Evolutionary conservation across 2,329 filamentous ascomycete species (phyloP), one percentile per base, ranked within the genome.

Genomic region (Neofusicoccum sp.): DNA sequence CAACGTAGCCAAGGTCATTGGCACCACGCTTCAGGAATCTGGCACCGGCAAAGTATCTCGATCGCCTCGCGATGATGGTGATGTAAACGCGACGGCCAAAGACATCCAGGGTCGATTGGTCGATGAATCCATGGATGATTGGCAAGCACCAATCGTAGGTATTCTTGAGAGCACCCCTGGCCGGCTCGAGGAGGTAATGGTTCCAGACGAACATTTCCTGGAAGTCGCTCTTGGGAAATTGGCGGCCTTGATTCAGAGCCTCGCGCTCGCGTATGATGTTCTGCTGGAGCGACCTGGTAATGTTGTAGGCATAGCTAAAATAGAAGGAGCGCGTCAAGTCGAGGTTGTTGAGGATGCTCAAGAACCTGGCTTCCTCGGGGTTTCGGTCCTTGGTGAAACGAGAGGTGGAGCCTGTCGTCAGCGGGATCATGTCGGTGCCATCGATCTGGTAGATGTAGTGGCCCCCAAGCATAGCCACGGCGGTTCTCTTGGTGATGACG

Each of bases 131-230:
- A 73, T 99, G 93, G 45, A 97, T 93, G 61, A 98, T 89, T 0
- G 95, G 93, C 26, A 96, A 84, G 73, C 93, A 99, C 95, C 95
- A 99, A 70, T 98, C 92, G 71, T 91, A 96, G 0, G 91, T 87
- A 67, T 93, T 89, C 64, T 89, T 88, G 40, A 99, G 78, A 5
- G 83, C 83, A 16, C 80, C 76, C 11, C 84, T 80, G 0, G 89
- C 91, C 0, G 95, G 93, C 62, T 88, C 82, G 16, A 99, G 82
- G 4, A 99, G 82, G 73, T 97, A 90, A 66, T 90, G 86, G 68
- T 99, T 99, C 95, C 95, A 99, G 2, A 98, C 89, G 71, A 99
- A 99, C 95, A 99, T 99, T 40, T 89, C 86, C 69, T 97, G 96
- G 71, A 89, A 89, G 66, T 92, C 86, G 33, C 84, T 82, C 30